Percentiles rank a stretch among this genome's conserved stretches.
Conservation (phyloP, 2,329 filamentous ascomycete species). For the Albifimbria verrucaria region DNA sequence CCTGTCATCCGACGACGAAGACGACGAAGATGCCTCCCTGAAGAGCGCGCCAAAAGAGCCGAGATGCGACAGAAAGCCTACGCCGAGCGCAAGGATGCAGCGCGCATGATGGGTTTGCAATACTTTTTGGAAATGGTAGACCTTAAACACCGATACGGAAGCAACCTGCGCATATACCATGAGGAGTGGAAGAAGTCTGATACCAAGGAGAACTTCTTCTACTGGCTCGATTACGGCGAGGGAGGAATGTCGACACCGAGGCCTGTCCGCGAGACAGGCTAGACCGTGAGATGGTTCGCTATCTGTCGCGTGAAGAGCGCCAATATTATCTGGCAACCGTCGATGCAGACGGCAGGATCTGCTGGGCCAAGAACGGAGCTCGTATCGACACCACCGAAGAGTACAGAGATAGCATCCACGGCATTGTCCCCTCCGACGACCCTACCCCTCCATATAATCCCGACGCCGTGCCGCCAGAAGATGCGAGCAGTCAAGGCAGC, state of each 20-base stretch:
- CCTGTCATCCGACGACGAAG: constrained; percentile 25
- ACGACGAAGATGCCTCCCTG: constrained; percentile 27
- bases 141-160: constrained; percentile 81
- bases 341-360: constrained; percentile 70
- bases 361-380: constrained; percentile 80
- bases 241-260: constrained; percentile 68
- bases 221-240: constrained; percentile 83
- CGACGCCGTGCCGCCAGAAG: constrained; percentile 10
- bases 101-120: constrained; percentile 78
- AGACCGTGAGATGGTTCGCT: constrained; percentile 77
- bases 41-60: constrained; percentile 35
- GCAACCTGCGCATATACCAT: constrained; percentile 78
- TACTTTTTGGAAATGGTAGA: constrained; percentile 88
- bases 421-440: constrained; percentile 63
- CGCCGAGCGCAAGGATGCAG: constrained; percentile 57
- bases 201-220: constrained; percentile 87
- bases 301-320: constrained; percentile 78
- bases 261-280: constrained; percentile 71
- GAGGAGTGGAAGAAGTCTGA: constrained; percentile 75
- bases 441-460: constrained; percentile 50
- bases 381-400: constrained; percentile 72
- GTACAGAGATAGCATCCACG: constrained; percentile 77
- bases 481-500: constrained; percentile 20
- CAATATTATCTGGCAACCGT: constrained; percentile 77
- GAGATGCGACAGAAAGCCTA: constrained; percentile 46